Base-by-base conservation (phyloP, 306 rosid species). In the Cucumis cinereus region DNA sequence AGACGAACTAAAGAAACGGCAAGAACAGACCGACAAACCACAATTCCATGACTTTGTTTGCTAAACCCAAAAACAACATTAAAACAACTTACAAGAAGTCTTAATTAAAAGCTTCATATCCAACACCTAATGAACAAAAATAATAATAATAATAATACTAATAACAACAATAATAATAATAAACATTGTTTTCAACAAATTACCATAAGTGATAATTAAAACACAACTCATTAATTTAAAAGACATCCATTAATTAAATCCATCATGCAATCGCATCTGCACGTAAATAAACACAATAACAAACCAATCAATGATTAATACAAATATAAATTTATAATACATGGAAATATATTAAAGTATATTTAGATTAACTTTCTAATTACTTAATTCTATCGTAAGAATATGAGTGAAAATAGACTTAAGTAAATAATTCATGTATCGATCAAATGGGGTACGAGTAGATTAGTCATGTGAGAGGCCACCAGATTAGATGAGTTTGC, bases 41-140 rank as follows among this genome's bases (percentile, higher is more conserved):
- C 75, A 70, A 15, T 47, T 70, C 58, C 74, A 69, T 7, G 75
- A 69, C 38, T 22, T 30, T 45, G 30, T 45, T 23, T 69, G 50
- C 75, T 69, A 69, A 69, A 24, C 54, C 57, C 75, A 69, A 69
- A 68, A 68, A 30, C 53, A 22, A 67, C 53, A 68, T 68, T 56
- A 70, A 15, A 33, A 70, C 17, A 70, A 15, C 75, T 70, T 57
- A 15, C 58, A 70, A 70, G 58, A 26, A 70, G 58, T 47, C 75
- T 47, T 47, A 66, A 66, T 66, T 10, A 14, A 64, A 60, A 43
- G 58, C 23, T 45, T 8, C 75, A 70, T 70, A 47, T 70, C 47
- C 75, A 70, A 6, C 75, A 70, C 17, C 75, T 70, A 47, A 45
- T 3, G 30, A 45, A 45, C 10, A 69, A 45, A 69, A 69, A 45